Percentiles rank a stretch among this genome's conserved stretches.
Conservation (phyloP, 768 basidiomycete species). For the Favolaschia claudopus region DNA sequence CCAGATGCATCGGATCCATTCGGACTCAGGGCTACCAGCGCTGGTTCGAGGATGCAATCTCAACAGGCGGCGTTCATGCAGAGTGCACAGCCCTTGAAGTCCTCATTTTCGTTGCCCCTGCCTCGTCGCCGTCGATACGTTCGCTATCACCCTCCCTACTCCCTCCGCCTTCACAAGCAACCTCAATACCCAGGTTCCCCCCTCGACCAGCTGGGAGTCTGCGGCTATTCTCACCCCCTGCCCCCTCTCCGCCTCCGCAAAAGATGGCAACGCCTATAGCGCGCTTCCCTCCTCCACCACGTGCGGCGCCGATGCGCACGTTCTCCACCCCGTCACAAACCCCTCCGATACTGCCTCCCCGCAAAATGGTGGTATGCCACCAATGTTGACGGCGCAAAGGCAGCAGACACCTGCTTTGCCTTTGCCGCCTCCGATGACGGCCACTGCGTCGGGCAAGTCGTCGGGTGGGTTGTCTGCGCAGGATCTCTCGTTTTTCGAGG, state of each 20-base stretch:
- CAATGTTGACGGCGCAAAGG: background rate
- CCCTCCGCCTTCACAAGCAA: background rate
- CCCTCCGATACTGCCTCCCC: background rate
- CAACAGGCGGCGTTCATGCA: constrained; percentile 32
- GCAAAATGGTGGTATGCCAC: constrained; percentile 2
- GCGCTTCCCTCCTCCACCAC: constrained; percentile 30
- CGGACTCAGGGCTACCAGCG: constrained; percentile 36
- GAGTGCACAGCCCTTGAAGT: constrained; percentile 36
- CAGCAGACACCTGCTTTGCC: constrained; percentile 23
- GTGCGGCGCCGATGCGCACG: background rate
- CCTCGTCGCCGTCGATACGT: constrained; percentile 18
- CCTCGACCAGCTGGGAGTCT: constrained; percentile 10
- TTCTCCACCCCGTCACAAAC: background rate
- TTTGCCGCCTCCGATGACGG: constrained; percentile 18
- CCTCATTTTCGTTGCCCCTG: constrained; percentile 21
- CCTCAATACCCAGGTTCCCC: background rate
- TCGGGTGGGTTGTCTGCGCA: constrained; percentile 76
- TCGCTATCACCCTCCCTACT: constrained; percentile 12
- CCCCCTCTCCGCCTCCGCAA: background rate
- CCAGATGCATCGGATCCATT: constrained; percentile 29
- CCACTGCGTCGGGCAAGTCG: constrained; percentile 34
- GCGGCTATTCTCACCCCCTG: constrained; percentile 5
- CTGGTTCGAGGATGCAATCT: constrained; percentile 39
- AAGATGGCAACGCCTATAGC: background rate
- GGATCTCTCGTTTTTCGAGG: constrained; percentile 90